Evolutionary conservation across 176 grass and related monocot species (phyloP).

Genomic region (Cymbopogon citratus): DNA sequence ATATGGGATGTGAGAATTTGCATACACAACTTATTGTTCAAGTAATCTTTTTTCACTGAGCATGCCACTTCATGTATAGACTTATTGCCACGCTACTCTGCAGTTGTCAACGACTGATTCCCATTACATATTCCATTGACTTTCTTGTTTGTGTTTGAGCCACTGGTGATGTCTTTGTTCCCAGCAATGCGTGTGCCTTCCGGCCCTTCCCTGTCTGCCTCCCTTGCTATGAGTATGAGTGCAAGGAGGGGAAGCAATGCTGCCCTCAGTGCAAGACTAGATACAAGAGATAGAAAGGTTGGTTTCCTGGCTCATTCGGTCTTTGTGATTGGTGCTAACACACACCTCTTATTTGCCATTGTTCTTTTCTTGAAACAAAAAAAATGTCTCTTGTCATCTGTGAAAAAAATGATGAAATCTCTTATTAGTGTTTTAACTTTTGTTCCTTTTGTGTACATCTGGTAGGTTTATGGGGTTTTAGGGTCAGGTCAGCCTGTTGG

Average conservation of each 20-base stretch:
- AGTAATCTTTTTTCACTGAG: conserved; percentile 28
- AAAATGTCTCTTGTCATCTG: too few species aligned
- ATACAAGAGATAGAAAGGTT: conserved; percentile 99
- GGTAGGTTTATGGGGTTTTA: too few species aligned
- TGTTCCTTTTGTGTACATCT: too few species aligned
- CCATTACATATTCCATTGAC: too few species aligned
- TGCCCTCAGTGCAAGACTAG: conserved; percentile 99
- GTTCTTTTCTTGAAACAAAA: too few species aligned
- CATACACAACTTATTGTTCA: too few species aligned
- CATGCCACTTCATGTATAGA: background rate
- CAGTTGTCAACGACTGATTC: background rate
- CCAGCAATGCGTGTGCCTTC: conserved; percentile 98
- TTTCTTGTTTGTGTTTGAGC: conserved; percentile 68
- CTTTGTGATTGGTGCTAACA: too few species aligned
- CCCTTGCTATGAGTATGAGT: conserved; percentile 97
- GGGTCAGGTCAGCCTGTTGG: too few species aligned
- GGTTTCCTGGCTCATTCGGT: background rate
- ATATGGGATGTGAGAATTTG: too few species aligned
- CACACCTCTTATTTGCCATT: too few species aligned
- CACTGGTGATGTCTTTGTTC: conserved; percentile 80
- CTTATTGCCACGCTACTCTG: background rate
- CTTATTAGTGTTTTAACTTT: too few species aligned
- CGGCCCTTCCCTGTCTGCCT: conserved; percentile 97
- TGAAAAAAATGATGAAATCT: too few species aligned
- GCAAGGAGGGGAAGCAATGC: conserved; percentile 89